Evolutionary conservation across 2,329 filamentous ascomycete genomes (phyloP), one percentile per base, ranked within the genome.

Genomic region (Aspergillus sp.): DNA sequence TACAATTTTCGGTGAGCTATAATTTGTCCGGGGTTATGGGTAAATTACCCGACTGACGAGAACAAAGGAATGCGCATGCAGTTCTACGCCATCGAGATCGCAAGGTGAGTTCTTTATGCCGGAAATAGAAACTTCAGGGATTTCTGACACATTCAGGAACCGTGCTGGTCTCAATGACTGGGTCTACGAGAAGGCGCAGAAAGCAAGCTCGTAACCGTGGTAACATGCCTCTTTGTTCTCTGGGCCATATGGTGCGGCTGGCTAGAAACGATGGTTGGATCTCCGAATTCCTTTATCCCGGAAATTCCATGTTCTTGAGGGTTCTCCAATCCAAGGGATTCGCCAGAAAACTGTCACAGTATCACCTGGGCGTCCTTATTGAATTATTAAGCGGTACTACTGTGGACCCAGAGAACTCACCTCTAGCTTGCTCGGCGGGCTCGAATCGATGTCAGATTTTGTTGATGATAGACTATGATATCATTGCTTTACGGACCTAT

Each of bases 101-200:
- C 79, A 40, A 82, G 88, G 77, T 82, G 67, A 60, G 74, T 61
- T 28, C 9, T 38, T 12, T 37, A 26, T 31, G 28, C 28, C 10
- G 5, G 3, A 7, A 11, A 13, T n/a, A 31, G 12, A 12, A 13
- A 12, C 9, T 29, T 10, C 11, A 37, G 27, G 4, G 13, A 9
- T 9, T 35, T 37, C 42, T 61, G 13, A 59, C 33, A 9, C 5
- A 28, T 37, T 6, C 34, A 83, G 83, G 57, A 98, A 98, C 71
- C 85, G 85, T 48, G 79, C 80, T 42, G 91, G 91, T 27, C 71
- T 97, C 46, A 98, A 98, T 62, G 93, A 98, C 69, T 98, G 93
- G 93, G 82, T 98, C 50, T 93, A 91, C 68, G 90, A 97, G 71
- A 78, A 88, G 65, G 81, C 84, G 1, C 82, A 69, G 54, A 61